Conservation (phyloP, 768 basidiomycete species). For the Gyrodon lividus region DNA sequence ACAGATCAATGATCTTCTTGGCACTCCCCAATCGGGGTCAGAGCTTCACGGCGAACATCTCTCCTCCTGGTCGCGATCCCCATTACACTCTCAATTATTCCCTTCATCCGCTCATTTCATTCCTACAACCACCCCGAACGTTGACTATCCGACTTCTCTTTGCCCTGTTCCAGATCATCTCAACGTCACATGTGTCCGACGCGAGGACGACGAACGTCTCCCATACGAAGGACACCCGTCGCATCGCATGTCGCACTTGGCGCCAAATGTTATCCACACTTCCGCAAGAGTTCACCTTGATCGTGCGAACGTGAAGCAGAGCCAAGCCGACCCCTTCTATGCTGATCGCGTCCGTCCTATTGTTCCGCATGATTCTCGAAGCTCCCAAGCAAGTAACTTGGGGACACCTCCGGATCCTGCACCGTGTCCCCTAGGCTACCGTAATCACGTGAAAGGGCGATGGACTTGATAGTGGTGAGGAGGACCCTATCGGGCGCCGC, state of each 20-base stretch:
- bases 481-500: too few relatives aligned
- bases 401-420: not conserved
- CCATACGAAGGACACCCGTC: not conserved
- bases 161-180: not conserved
- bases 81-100: not conserved
- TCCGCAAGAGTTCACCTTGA: not conserved
- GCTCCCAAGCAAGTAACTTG: not conserved
- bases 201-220: not conserved
- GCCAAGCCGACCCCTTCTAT: not conserved
- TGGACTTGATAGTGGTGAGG: too few relatives aligned
- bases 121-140: not conserved
- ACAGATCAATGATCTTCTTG: constrained; percentile 2
- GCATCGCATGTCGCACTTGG: not conserved
- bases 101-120: not conserved
- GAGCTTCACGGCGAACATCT: not conserved
- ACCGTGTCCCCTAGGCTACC: not conserved
- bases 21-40: not conserved
- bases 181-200: not conserved
- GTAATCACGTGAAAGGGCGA: not conserved
- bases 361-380: not conserved
- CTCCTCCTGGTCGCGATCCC: not conserved
- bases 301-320: not conserved
- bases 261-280: not conserved
- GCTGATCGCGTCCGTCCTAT: not conserved
- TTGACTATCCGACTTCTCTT: not conserved